Base-by-base conservation (phyloP, 306 rosid species). In the Rubus parviflorus region DNA sequence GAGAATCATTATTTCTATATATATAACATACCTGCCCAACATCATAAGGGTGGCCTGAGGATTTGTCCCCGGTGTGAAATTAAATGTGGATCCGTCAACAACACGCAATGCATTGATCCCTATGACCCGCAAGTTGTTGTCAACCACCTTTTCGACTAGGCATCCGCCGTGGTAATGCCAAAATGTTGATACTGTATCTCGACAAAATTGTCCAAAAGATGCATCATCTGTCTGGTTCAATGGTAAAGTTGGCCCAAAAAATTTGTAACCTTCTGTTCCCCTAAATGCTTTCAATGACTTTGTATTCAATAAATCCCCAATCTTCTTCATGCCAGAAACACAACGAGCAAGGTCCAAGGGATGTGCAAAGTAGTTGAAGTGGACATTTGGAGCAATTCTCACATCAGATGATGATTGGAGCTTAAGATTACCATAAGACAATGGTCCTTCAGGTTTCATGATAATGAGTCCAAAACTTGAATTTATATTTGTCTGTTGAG, bases 121-220 rank as follows among this genome's bases (percentile, higher is more conserved):
- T 8, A 61, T 81, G 2, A 69, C 80, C 64, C 48, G 66, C 19
- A 75, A 49, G 41, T 19, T 25, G 9, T 7, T 76, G 42, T 81
- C 80, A 1, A 81, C 80, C 7, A 81, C 80, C 30, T 80, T 38
- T 11, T 76, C 66, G 6, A 75, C 72, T 1, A 75, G 11, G 42
- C 77, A 81, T 51, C 81, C 81, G 0, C 77, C 81, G 46, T 81
- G 84, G 47, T 75, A 81, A 46, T 81, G 84, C 84, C 84, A 76
- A 47, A 16, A 62, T 1, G 81, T 76, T 2, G 77, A 22, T 43
- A 51, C 52, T 25, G 84, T 70, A 5, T 11, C 20, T 17, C 40
- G 60, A 22, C 85, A 84, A 13, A 73, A 73, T 5, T 15, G 23
- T 40, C 35, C 70, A 35, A 80, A 51, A 4, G 79, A 73, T 6